Percentiles rank a stretch among this genome's conserved stretches.
These are phyloP conservation scores for Wilcoxina mikolae DNA, from an alignment of 495 filamentous ascomycete genomes.

Conservation along the genomic window DNA sequence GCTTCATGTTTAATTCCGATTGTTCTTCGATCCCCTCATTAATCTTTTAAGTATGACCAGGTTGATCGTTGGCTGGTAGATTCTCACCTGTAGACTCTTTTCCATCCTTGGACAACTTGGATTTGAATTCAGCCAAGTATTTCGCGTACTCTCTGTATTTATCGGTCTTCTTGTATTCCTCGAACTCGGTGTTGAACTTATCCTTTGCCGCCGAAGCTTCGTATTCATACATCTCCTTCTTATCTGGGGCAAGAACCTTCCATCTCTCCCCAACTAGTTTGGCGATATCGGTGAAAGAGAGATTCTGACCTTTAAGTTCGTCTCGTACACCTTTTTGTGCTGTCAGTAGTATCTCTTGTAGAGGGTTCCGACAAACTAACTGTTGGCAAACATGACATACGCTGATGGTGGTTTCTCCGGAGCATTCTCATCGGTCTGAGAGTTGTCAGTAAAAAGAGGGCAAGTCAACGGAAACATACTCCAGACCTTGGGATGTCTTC, in stretches of 20 bases:
- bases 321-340: conserved; percentile 51
- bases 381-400: conserved; percentile 73
- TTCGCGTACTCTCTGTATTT: conserved; percentile 44
- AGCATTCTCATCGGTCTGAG: conserved; percentile 57
- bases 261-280: conserved; percentile 68
- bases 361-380: conserved; percentile 34
- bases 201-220: conserved; percentile 57
- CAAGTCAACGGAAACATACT: not conserved
- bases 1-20: conserved; percentile 2
- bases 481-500: conserved; percentile 61
- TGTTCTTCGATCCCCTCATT: conserved; percentile 8
- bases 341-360: not conserved
- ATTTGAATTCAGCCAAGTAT: conserved; percentile 62
- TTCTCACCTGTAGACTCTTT: conserved; percentile 12
- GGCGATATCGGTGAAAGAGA: conserved; percentile 69
- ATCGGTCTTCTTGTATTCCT: conserved; percentile 58
- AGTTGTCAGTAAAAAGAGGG: conserved; percentile 14
- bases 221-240: conserved; percentile 55
- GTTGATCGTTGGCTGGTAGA: not conserved
- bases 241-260: conserved; percentile 49
- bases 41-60: conserved; percentile 7
- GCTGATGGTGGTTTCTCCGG: conserved; percentile 64
- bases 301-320: conserved; percentile 51
- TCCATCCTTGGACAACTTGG: conserved; percentile 40
- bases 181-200: conserved; percentile 49